Conservation (phyloP, 2,329 filamentous ascomycete genomes). For the Aspergillus tanneri region DNA sequence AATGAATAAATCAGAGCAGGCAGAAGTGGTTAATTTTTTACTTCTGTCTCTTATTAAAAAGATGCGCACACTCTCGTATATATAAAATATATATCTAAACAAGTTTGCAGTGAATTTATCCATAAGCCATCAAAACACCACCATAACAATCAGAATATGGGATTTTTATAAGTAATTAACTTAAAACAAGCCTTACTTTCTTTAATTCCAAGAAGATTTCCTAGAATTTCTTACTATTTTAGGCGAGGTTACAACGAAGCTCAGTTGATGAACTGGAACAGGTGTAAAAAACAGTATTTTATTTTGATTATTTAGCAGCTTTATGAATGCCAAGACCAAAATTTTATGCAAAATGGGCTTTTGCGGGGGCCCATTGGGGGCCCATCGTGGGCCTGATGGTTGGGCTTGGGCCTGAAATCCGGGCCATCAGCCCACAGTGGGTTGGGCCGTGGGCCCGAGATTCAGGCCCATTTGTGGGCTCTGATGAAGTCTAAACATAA, state of each 20-base stretch:
- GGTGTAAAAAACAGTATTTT: not conserved
- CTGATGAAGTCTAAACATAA: constrained; percentile 1
- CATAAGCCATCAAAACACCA: not conserved
- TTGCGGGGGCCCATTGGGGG: not conserved
- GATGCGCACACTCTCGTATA: not conserved
- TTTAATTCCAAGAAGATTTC: not conserved
- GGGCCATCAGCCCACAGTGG: not conserved
- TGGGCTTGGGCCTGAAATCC: no score
- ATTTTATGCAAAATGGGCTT: not conserved
- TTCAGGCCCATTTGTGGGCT: not conserved
- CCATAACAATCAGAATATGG: not conserved
- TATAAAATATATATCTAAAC: not conserved
- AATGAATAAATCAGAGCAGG: not conserved
- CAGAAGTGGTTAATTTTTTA: not conserved
- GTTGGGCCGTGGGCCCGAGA: not conserved
- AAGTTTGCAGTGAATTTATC: not conserved
- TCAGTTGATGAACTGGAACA: not conserved
- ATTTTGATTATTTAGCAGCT: not conserved
- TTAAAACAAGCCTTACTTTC: not conserved
- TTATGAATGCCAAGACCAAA: not conserved
- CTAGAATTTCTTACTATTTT: not conserved
- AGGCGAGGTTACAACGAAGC: not conserved
- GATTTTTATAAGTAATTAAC: not conserved
- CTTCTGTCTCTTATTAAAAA: not conserved
- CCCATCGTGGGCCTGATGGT: no score